phyloP scores from a whole-genome alignment of 768 basidiomycete genomes.

The Hericium alpestre region DNA sequence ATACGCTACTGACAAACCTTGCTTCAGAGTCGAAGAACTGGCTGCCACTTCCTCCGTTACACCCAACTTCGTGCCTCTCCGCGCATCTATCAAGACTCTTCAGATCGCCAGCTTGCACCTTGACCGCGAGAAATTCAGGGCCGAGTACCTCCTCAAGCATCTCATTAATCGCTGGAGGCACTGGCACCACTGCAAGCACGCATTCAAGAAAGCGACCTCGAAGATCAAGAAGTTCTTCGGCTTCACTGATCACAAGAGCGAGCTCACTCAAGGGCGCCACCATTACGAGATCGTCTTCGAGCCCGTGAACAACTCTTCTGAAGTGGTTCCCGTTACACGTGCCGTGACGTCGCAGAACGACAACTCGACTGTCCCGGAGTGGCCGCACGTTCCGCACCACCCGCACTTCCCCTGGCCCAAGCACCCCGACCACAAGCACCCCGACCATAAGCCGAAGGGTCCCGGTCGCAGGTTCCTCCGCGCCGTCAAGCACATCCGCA shows the following conservation, averaged over 20 bases:
- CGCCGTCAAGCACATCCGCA: conserved; percentile 47
- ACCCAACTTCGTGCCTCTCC: conserved; percentile 9
- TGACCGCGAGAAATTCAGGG: conserved; percentile 8
- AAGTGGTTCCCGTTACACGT: neutral
- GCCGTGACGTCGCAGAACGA: neutral
- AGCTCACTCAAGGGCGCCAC: neutral
- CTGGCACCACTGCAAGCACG: neutral
- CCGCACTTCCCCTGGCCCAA: conserved; percentile 5
- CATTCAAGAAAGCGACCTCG: neutral
- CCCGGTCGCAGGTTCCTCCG: conserved; percentile 34
- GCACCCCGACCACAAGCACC: neutral
- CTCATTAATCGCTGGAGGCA: neutral
- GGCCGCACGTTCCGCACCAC: conserved; percentile 2
- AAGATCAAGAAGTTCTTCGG: neutral
- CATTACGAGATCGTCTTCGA: neutral
- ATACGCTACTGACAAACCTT: neutral
- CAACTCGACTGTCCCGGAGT: neutral
- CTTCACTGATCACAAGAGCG: neutral
- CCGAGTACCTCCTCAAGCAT: conserved; percentile 6
- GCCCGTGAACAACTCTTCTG: neutral
- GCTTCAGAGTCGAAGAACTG: conserved; percentile 36
- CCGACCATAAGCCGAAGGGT: conserved; percentile 6
- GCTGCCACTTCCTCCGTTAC: conserved; percentile 2
- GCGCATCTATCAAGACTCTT: conserved; percentile 9
- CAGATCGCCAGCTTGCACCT: conserved; percentile 11